Evolutionary conservation across 306 rosid species (phyloP).

Genomic region (Erythrophleum fordii): DNA sequence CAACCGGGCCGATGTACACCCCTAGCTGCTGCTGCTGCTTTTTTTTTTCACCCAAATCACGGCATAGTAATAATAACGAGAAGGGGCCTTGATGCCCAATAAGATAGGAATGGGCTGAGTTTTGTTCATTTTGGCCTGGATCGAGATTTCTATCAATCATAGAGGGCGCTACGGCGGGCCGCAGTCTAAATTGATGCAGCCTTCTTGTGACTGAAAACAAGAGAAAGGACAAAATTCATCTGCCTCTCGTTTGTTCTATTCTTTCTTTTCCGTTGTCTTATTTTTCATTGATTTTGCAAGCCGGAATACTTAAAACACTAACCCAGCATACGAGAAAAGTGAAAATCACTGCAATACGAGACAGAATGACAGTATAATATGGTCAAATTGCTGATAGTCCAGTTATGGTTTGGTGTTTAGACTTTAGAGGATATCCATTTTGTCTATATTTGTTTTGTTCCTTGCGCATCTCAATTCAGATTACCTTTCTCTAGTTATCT

Average conservation of each 20-base stretch:
- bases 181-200: not conserved
- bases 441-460: not conserved
- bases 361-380: too few relatives aligned
- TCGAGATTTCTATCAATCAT: too few relatives aligned
- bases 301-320: not conserved
- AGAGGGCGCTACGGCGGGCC: not conserved
- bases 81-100: not conserved
- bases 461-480: not conserved
- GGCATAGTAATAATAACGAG: too few relatives aligned
- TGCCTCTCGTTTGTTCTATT: not conserved
- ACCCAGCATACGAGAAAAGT: not conserved
- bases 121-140: not conserved
- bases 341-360: not conserved
- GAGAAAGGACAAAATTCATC: not conserved
- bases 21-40: too few relatives aligned
- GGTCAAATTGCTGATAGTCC: not conserved
- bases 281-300: not conserved
- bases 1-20: too few relatives aligned
- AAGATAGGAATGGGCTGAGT: too few relatives aligned
- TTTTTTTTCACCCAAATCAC: not conserved
- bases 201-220: too few relatives aligned
- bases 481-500: too few relatives aligned
- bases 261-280: not conserved
- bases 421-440: not conserved
- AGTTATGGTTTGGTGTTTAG: not conserved